Base-by-base conservation (phyloP, 805 yeast species). In the Metschnikowia gelsemii region DNA sequence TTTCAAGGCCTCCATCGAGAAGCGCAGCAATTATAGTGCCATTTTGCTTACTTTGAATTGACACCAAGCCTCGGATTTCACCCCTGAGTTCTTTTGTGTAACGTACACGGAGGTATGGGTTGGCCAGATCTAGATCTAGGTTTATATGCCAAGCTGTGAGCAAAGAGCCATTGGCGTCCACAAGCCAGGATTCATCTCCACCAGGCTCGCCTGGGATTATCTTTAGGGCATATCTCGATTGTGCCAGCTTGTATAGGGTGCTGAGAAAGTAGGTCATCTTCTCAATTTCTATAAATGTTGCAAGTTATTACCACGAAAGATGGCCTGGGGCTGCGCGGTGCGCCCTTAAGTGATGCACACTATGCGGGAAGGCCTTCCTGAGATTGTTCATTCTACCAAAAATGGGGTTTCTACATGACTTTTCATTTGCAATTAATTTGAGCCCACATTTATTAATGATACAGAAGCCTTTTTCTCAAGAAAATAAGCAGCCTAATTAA, bases 221-320 rank as follows among this genome's bases (percentile, higher is more conserved):
- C 25, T 40, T 40, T n/a, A 28, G 6, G 3, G 43, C 43, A 20
- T 28, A 18, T 11, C 23, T 21, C 5, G 38, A 29, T 19, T 17
- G 29, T 3, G 38, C 21, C 43, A 40, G 43, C 21, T 18, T n/a
- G 11, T 33, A 29, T 2, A 40, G 28, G 19, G 20, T 17, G 20
- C 32, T 40, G 25, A 40, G 27, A 21, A 34, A 29, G 13, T 16
- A 40, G 24, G 37, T 8, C 42, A 38, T 38, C 8, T 3, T 8
- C 16, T 27, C 3, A 14, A n/a, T n/a, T n/a, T n/a, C n/a, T n/a
- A n/a, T n/a, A n/a, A n/a, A n/a, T n/a, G n/a, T n/a, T n/a, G n/a
- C n/a, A n/a, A n/a, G n/a, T n/a, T n/a, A n/a, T n/a, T n/a, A n/a
- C n/a, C n/a, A n/a, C n/a, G n/a, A n/a, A n/a, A n/a, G n/a, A n/a